Percentiles rank a stretch among this genome's conserved stretches.
Evolutionary conservation across 305 asterid species (phyloP).

Genomic region (Solanum aculeatissimum): DNA sequence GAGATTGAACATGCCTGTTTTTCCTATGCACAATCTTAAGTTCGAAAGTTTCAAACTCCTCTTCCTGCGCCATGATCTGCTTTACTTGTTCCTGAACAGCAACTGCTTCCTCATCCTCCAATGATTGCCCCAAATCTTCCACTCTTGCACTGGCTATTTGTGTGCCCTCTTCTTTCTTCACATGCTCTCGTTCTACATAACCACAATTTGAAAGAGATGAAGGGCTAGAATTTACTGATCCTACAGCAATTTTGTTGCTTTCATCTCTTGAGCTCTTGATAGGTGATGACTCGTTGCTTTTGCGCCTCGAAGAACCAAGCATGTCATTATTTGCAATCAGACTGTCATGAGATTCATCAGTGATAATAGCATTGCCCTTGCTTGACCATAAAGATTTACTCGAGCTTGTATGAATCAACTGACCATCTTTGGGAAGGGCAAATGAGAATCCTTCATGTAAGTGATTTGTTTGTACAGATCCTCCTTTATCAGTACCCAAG

Average conservation of each 20-base stretch:
- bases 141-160: conserved; percentile 26
- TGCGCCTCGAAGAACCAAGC: conserved; percentile 42
- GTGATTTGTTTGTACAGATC: conserved; percentile 20
- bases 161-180: conserved; percentile 31
- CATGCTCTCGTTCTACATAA: conserved; percentile 27
- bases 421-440: conserved; percentile 65
- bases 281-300: conserved; percentile 44
- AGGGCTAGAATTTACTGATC: conserved; percentile 61
- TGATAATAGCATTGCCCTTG: conserved; percentile 20
- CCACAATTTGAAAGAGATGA: conserved; percentile 65
- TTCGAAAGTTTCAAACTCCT: conserved; percentile 69
- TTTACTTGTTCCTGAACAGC: conserved; percentile 84
- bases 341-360: conserved; percentile 34
- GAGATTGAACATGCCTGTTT: conserved; percentile 45
- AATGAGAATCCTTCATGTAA: conserved; percentile 54
- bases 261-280: conserved; percentile 46
- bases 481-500: conserved; percentile 24
- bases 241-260: conserved; percentile 22
- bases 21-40: conserved; percentile 79
- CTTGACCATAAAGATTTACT: conserved; percentile 48
- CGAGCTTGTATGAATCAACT: conserved; percentile 28
- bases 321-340: conserved; percentile 36
- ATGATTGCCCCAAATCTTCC: conserved; percentile 36
- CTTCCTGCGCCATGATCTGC: conserved; percentile 82
- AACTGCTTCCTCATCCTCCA: conserved; percentile 80